Percentiles rank a stretch among this genome's conserved stretches.
Conservation (phyloP, 2,329 filamentous ascomycete genomes). For the Phyllachora maydis region DNA sequence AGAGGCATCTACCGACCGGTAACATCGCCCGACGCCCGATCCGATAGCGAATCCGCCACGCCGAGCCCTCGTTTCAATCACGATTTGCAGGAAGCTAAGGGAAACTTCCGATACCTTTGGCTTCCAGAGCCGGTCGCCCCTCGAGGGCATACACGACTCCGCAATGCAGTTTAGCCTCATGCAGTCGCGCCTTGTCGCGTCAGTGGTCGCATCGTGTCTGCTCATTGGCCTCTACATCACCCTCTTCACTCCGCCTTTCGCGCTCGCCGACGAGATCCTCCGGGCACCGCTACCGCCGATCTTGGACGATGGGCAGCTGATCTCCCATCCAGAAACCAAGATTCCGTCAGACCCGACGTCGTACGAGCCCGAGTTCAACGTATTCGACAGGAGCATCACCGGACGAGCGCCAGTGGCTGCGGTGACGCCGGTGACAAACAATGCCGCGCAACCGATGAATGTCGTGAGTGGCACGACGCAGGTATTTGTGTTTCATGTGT, state of each 20-base stretch:
- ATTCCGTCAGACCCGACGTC: slow-evolving; percentile 8
- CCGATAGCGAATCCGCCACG: too few species aligned
- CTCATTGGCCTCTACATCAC: slow-evolving; percentile 39
- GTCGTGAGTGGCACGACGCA: slow-evolving; percentile 40
- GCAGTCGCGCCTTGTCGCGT: slow-evolving; percentile 53
- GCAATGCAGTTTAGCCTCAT: slow-evolving; percentile 42
- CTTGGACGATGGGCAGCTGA: slow-evolving; percentile 5
- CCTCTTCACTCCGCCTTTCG: slow-evolving; percentile 36
- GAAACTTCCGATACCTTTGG: slow-evolving; percentile 1
- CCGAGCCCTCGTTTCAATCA: too few species aligned
- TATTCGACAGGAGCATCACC: slow-evolving; percentile 40
- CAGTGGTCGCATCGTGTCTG: slow-evolving; percentile 36
- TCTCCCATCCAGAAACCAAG: slow-evolving; percentile 2
- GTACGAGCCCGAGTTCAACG: slow-evolving; percentile 40
- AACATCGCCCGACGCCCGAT: too few species aligned
- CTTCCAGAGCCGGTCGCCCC: slow-evolving; percentile 8
- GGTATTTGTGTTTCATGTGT: slow-evolving; percentile 41
- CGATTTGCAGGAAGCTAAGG: too few species aligned
- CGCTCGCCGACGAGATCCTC: slow-evolving; percentile 39
- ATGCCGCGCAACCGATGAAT: slow-evolving; percentile 37
- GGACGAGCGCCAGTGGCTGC: slow-evolving; percentile 35
- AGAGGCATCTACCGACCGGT: too few species aligned
- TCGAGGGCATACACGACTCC: slow-evolving; percentile 17
- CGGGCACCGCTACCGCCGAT: slow-evolving; percentile 6
- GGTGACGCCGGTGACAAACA: slow-evolving; percentile 35